phyloP scores from a whole-genome alignment of 1,139 yeast genomes.

The Pichia terricola region DNA sequence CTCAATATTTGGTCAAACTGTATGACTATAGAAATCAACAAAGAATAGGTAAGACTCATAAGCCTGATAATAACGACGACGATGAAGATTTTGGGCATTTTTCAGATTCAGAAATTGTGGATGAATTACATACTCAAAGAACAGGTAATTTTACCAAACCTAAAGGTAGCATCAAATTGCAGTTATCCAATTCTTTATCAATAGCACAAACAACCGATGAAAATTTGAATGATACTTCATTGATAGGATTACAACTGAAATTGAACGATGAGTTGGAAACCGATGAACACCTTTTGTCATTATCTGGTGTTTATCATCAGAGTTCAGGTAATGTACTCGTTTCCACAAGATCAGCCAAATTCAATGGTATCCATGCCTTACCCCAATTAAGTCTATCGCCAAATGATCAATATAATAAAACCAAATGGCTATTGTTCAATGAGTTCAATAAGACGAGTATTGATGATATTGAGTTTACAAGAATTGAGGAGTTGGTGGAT shows the following conservation, averaged over 20 bases:
- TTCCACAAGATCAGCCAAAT: constrained; percentile 62
- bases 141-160: constrained; percentile 25
- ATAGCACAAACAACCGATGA: constrained; percentile 4
- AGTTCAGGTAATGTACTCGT: constrained; percentile 60
- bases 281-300: constrained; percentile 34
- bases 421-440: constrained; percentile 31
- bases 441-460: constrained; percentile 34
- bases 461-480: constrained; percentile 25
- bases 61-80: constrained; percentile 6
- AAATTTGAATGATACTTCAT: constrained; percentile 15
- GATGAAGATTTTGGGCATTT: constrained; percentile 3
- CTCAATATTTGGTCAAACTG: constrained; percentile 32
- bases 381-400: constrained; percentile 45
- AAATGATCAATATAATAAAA: constrained; percentile 33
- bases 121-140: constrained; percentile 6
- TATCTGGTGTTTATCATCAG: constrained; percentile 65
- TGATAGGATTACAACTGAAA: constrained; percentile 14
- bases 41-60: constrained; percentile 4
- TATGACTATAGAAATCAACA: constrained; percentile 14
- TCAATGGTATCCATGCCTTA: constrained; percentile 49
- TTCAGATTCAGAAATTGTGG: constrained; percentile 1
- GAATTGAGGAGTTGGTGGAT: constrained; percentile 30
- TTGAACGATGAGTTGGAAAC: constrained; percentile 36
- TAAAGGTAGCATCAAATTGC: constrained; percentile 14
- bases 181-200: constrained; percentile 11